Evolutionary conservation across 352 stramenopile species (phyloP).

Genomic region (Pythium volutum): DNA sequence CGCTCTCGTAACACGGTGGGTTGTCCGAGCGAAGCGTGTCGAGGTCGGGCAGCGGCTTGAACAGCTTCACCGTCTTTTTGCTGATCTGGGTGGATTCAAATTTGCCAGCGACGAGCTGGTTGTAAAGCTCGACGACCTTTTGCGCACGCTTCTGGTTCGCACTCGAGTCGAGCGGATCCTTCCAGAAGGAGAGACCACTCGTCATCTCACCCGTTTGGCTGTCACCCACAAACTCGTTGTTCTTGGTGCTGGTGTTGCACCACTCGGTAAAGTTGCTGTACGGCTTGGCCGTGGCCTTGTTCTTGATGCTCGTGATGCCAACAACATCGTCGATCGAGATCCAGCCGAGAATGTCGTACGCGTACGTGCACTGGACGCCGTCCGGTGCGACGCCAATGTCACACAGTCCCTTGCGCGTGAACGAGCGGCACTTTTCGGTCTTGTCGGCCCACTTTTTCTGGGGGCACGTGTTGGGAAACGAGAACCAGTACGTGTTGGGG

Average conservation of each 20-base stretch:
- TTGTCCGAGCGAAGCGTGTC: constrained; percentile 26
- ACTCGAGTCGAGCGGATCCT: constrained; percentile 31
- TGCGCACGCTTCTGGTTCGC: constrained; percentile 26
- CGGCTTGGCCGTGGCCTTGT: constrained; percentile 40
- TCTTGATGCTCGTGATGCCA: constrained; percentile 62
- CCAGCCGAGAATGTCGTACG: constrained; percentile 79
- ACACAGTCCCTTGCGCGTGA: constrained; percentile 63
- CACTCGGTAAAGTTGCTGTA: constrained; percentile 74
- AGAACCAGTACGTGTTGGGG: constrained; percentile 43
- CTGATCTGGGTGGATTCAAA: constrained; percentile 48
- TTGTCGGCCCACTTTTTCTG: constrained; percentile 46
- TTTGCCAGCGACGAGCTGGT: constrained; percentile 18
- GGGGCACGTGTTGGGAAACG: constrained; percentile 42
- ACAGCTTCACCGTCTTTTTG: constrained; percentile 7
- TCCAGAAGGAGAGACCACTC: constrained; percentile 38
- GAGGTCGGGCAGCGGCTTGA: constrained; percentile 13
- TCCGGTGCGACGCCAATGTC: constrained; percentile 48
- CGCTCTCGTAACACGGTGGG: constrained; percentile 36
- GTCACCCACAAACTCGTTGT: constrained; percentile 59
- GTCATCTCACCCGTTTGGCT: constrained; percentile 30
- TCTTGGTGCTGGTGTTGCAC: constrained; percentile 58
- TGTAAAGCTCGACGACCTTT: constrained; percentile 38
- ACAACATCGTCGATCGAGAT: constrained; percentile 78
- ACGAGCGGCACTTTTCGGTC: constrained; percentile 35
- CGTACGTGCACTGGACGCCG: constrained; percentile 76